phyloP scores from a whole-genome alignment of 2,329 filamentous ascomycete genomes.

The Penicillium sp. region DNA sequence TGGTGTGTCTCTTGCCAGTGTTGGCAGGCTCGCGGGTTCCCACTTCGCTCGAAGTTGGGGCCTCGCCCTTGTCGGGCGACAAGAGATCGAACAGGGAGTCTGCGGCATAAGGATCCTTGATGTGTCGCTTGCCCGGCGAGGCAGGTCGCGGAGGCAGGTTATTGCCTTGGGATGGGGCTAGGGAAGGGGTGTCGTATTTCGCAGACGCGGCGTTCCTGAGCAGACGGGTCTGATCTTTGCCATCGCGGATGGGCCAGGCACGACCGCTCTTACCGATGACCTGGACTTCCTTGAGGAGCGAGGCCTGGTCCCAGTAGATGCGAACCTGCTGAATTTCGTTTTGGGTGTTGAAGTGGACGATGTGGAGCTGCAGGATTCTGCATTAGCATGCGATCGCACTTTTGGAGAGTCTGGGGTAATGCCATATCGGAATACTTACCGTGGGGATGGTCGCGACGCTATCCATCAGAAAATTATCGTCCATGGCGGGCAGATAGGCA shows the following conservation, averaged over 20 bases:
- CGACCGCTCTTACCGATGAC: slow-evolving; percentile 84
- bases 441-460: slow-evolving; percentile 72
- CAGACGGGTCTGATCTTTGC: slow-evolving; percentile 74
- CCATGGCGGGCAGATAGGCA: slow-evolving; percentile 78
- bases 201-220: slow-evolving; percentile 54
- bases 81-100: slow-evolving; percentile 65
- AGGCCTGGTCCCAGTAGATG: slow-evolving; percentile 91
- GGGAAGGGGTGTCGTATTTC: slow-evolving; percentile 17
- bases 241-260: slow-evolving; percentile 93
- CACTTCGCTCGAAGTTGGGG: slow-evolving; percentile 7
- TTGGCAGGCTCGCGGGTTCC: slow-evolving; percentile 14
- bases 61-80: slow-evolving; percentile 54
- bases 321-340: slow-evolving; percentile 83
- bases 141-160: slow-evolving; percentile 13
- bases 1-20: slow-evolving; percentile 32
- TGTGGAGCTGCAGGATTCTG: slow-evolving; percentile 61
- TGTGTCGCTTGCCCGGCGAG: slow-evolving; percentile 40
- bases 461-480: slow-evolving; percentile 91
- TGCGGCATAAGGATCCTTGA: slow-evolving; percentile 43
- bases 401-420: neutral
- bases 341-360: slow-evolving; percentile 73
- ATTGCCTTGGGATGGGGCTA: slow-evolving; percentile 18
- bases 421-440: slow-evolving; percentile 53
- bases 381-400: slow-evolving; percentile 7
- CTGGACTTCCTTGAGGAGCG: slow-evolving; percentile 86